Evolutionary conservation across 768 basidiomycete genomes (phyloP).

Genomic region (Macrolepiota dolichaula): DNA sequence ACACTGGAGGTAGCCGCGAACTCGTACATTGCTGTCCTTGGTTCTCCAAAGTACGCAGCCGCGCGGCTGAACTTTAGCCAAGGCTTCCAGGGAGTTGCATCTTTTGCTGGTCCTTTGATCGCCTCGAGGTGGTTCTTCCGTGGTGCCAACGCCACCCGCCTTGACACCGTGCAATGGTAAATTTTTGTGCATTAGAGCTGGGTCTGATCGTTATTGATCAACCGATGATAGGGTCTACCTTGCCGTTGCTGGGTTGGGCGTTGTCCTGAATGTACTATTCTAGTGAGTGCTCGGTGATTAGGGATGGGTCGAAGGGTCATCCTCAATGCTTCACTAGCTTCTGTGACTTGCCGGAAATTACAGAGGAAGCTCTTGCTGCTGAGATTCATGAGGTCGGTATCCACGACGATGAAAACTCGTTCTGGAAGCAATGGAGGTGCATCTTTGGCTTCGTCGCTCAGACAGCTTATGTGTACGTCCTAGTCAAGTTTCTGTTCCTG

Average conservation of each 20-base stretch:
- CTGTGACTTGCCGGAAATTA: conserved; percentile 66
- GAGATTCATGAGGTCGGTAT: conserved; percentile 40
- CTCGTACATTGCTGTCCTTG: conserved; percentile 73
- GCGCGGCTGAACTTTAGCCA: conserved; percentile 78
- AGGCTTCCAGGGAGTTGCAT: conserved; percentile 74
- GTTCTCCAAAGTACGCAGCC: conserved; percentile 66
- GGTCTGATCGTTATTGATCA: conserved; percentile 1
- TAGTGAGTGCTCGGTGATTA: conserved; percentile 34
- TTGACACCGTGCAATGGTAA: conserved; percentile 69
- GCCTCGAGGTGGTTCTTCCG: conserved; percentile 74
- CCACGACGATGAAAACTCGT: conserved; percentile 44
- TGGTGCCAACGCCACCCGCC: conserved; percentile 54
- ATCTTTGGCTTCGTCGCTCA: conserved; percentile 74
- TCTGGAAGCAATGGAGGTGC: conserved; percentile 68
- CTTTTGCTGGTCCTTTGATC: conserved; percentile 72
- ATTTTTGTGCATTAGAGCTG: neutral
- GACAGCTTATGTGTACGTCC: conserved; percentile 56
- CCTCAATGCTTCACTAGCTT: conserved; percentile 38
- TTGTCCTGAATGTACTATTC: conserved; percentile 61
- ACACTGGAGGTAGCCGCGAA: conserved; percentile 74
- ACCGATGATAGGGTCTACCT: conserved; percentile 54
- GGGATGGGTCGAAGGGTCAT: neutral
- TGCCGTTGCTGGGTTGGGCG: conserved; percentile 60
- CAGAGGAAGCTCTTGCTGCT: conserved; percentile 57
- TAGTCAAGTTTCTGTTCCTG: neutral